Base-by-base conservation (phyloP, 1,139 yeast genomes). In the Debaryomycetaceae sp. region DNA sequence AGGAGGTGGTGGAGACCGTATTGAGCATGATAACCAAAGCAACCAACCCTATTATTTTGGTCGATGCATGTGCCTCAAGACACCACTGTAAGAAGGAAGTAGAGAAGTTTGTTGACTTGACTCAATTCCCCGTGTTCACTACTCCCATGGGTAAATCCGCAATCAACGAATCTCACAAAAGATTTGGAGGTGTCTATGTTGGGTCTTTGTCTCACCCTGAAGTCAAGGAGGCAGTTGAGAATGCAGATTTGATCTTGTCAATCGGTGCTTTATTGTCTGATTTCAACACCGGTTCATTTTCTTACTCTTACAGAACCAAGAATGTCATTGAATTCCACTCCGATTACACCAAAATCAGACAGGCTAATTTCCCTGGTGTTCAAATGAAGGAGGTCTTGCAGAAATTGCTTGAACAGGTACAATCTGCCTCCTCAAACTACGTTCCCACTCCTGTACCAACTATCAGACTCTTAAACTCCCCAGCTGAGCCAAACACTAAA, bases 91-190 rank as follows among this genome's bases (percentile, higher is more conserved):
- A 73, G 55, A 66, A 62, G 29, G 88, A 83, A 64, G 83, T 86
- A 44, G 69, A 65, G 47, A 63, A 70, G 50, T 75, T 87, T 58
- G 84, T 85, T 41, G 78, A 80, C 51, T 56, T 68, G 39, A 85
- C 95, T 36, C 82, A 84, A 59, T 87, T 81, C 79, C 94, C 95
- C 31, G 86, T 84, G 29, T 87, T 79, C 67, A 85, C 85, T 41
- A 87, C 95, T 39, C 95, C 96, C 49, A 86, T 87, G 95, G 95
- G 95, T 65, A 87, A 87, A 67, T 85, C 89, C 47, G 75, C 79
- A 32, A 78, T 86, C 56, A 81, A 84, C 65, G 96, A 87, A 67
- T 54, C 55, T 6, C 74, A 83, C 59, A 78, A 83, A 43, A 73
- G 91, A 61, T 87, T 79, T 62, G 92, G 89, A 49, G 96, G 96